These are phyloP conservation scores for Penicillium dipodomyicola DNA, from an alignment of 495 filamentous ascomycete species.

Conservation along the genomic window DNA sequence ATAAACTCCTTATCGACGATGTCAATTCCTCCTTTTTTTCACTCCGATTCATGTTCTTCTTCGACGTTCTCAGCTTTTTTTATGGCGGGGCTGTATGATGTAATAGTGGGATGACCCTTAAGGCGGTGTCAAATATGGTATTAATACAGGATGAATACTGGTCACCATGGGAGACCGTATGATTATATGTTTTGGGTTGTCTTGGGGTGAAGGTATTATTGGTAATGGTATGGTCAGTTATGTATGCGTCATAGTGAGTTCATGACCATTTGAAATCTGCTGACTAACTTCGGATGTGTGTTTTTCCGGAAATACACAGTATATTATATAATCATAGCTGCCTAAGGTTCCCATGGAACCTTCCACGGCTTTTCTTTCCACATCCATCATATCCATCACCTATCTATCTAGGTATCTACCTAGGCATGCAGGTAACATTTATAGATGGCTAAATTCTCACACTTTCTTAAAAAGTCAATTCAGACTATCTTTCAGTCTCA, in stretches of 20 bases:
- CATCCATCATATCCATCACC: no score
- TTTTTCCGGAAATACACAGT: no score
- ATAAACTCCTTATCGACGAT: neutral
- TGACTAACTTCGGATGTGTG: no score
- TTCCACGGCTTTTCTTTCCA: no score
- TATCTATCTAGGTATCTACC: no score
- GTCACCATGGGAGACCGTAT: neutral
- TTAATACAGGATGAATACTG: neutral
- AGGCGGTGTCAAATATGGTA: slow-evolving; percentile 2
- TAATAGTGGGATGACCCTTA: slow-evolving; percentile 24
- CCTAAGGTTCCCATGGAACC: no score
- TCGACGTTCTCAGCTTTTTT: slow-evolving; percentile 11
- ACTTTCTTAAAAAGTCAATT: no score
- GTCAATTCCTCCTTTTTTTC: slow-evolving; percentile 7
- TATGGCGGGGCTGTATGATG: slow-evolving; percentile 33
- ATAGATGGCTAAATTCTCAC: no score
- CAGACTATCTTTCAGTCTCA: no score
- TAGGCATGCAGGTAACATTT: no score
- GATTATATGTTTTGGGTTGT: no score
- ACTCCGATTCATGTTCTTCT: neutral
- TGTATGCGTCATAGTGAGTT: slow-evolving; percentile 16
- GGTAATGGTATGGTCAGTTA: slow-evolving; percentile 18
- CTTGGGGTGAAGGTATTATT: neutral
- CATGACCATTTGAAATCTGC: neutral
- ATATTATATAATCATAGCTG: no score